These are phyloP conservation scores for Debaryomyces psychrophilus DNA, from an alignment of 1,139 yeast species.

Conservation along the genomic window DNA sequence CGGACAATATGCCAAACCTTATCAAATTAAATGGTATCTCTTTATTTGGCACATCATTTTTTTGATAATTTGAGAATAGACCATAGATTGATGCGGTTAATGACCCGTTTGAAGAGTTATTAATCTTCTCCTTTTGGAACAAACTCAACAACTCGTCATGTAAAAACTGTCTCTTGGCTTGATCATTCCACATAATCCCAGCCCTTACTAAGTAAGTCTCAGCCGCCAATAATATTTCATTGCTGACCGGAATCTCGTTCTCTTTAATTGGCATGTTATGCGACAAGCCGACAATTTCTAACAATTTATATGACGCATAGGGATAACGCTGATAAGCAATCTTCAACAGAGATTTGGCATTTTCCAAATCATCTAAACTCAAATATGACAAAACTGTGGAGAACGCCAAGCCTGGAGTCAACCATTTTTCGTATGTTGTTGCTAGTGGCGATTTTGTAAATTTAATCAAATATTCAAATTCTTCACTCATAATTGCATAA, in stretches of 20 bases:
- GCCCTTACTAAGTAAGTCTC: constrained; percentile 60
- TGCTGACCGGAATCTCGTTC: constrained; percentile 25
- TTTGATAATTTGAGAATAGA: constrained; percentile 17
- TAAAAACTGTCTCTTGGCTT: constrained; percentile 49
- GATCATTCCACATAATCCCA: constrained; percentile 51
- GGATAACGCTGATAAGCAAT: constrained; percentile 63
- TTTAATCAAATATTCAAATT: constrained; percentile 61
- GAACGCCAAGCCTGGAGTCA: constrained; percentile 72
- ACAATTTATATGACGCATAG: constrained; percentile 55
- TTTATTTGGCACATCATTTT: constrained; percentile 16
- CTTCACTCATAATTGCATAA: constrained; percentile 70
- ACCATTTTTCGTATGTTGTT: constrained; percentile 65
- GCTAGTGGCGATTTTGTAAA: constrained; percentile 58
- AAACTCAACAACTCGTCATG: constrained; percentile 44
- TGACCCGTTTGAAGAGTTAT: constrained; percentile 8
- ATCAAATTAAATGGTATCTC: constrained; percentile 61
- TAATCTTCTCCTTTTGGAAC: constrained; percentile 21
- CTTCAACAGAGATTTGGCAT: constrained; percentile 51
- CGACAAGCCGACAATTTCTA: constrained; percentile 43
- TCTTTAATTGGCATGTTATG: constrained; percentile 25
- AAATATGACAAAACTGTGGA: constrained; percentile 67
- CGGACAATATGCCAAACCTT: constrained; percentile 69
- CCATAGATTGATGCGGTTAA: constrained; percentile 20
- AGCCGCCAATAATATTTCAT: constrained; percentile 37
- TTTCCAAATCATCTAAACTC: constrained; percentile 35